Evolutionary conservation across 768 basidiomycete genomes (phyloP).

Genomic region (Termitomyces sp.): DNA sequence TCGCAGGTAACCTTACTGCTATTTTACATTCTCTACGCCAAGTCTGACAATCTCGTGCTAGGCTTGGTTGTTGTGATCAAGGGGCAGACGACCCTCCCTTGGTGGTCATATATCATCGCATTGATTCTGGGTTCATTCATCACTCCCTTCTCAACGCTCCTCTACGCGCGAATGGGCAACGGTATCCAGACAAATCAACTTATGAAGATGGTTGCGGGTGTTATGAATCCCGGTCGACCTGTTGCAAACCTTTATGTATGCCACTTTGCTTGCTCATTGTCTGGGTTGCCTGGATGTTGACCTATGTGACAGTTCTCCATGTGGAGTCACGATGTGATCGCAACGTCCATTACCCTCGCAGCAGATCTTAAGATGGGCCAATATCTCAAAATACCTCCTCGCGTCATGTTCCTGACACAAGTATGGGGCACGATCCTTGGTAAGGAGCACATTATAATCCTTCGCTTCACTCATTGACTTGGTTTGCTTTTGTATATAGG

Average conservation of each 20-base stretch:
- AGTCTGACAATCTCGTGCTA: slow-evolving; percentile 13
- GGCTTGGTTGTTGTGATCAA: slow-evolving; percentile 56
- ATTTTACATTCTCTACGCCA: neutral
- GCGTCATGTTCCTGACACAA: slow-evolving; percentile 44
- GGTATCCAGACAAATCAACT: slow-evolving; percentile 59
- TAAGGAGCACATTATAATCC: slow-evolving; percentile 13
- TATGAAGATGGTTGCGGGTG: slow-evolving; percentile 66
- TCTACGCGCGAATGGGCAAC: slow-evolving; percentile 60
- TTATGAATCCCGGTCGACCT: slow-evolving; percentile 59
- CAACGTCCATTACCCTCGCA: slow-evolving; percentile 53
- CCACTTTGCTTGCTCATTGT: neutral
- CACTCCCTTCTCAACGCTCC: slow-evolving; percentile 53
- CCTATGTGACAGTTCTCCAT: slow-evolving; percentile 50
- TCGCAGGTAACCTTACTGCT: slow-evolving; percentile 40
- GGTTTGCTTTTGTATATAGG: slow-evolving; percentile 21
- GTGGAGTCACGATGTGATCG: no score
- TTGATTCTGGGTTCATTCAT: slow-evolving; percentile 48
- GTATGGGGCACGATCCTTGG: slow-evolving; percentile 65
- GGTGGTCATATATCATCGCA: slow-evolving; percentile 62
- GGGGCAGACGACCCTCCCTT: slow-evolving; percentile 60
- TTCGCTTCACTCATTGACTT: neutral
- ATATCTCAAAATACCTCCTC: slow-evolving; percentile 37
- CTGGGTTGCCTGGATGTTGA: neutral
- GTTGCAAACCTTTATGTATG: slow-evolving; percentile 69
- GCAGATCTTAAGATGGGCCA: slow-evolving; percentile 73